Evolutionary conservation across 495 filamentous ascomycete species (phyloP).

Genomic region (Chlorociboria aeruginascens): DNA sequence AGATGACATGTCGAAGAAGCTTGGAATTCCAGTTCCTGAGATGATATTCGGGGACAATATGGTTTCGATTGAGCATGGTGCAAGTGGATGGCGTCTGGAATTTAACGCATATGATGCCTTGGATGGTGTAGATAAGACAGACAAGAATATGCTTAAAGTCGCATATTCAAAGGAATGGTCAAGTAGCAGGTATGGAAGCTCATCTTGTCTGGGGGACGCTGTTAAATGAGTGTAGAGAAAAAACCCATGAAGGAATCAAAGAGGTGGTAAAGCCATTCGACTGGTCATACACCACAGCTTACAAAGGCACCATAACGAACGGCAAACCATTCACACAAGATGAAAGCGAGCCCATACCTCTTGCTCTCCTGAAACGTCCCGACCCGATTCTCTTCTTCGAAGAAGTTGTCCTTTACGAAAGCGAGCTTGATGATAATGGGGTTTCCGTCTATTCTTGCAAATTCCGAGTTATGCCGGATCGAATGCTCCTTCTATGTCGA

Average conservation of each 20-base stretch:
- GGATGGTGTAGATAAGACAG: conserved; percentile 88
- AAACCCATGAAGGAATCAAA: conserved; percentile 76
- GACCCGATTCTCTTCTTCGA: conserved; percentile 95
- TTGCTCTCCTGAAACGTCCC: conserved; percentile 68
- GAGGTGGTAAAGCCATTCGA: conserved; percentile 93
- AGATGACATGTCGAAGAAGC: conserved; percentile 63
- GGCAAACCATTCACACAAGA: conserved; percentile 16
- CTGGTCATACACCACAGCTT: conserved; percentile 90
- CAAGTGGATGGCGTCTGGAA: conserved; percentile 56
- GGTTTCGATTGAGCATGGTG: conserved; percentile 56
- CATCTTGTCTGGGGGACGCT: neutral
- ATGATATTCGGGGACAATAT: conserved; percentile 99
- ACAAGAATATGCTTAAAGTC: conserved; percentile 74
- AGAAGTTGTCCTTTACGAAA: conserved; percentile 90
- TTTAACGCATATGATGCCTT: conserved; percentile 84
- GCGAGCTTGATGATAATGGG: conserved; percentile 95
- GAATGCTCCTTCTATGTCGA: conserved; percentile 73
- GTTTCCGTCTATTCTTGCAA: conserved; percentile 81
- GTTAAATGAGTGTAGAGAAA: conserved; percentile 45
- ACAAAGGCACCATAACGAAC: conserved; percentile 50
- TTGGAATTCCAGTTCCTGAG: conserved; percentile 82
- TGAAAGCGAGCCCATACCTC: conserved; percentile 55
- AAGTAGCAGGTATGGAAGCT: conserved; percentile 45
- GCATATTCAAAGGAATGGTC: conserved; percentile 89
- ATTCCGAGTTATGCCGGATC: conserved; percentile 77